Evolutionary conservation across 192 early-diverging fungal genomes (phyloP), one percentile per base, ranked within the genome.

Genomic region (Backusella tarrabulga): DNA sequence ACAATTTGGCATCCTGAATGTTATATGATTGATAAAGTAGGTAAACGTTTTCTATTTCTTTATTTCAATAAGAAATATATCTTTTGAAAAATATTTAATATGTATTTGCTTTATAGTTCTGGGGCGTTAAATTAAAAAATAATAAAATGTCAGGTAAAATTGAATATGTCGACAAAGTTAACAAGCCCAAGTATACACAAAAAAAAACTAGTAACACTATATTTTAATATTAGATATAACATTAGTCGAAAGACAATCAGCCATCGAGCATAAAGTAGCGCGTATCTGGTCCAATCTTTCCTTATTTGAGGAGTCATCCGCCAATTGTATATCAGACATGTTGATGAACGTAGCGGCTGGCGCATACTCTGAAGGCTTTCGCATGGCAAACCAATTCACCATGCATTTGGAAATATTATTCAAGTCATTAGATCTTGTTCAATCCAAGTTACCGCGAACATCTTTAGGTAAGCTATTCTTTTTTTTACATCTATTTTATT

Each of bases 1-100:
- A 21, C 42, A 35, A 67, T 92, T 70, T 97, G 95, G 95, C 95
- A 97, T 79, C 93, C 94, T 12, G 91, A 94, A 75, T 97, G 95
- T 80, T 97, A 97, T 83, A 96, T 95, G 94, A 94, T 97, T 54
- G 92, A 92, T 81, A 94, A 95, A 84, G 88, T 90, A 42, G 17
- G 67, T 63, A 29, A 60, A 23, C n/a, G 9, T 60, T 60, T 60
- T 54, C 17, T 54, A 6, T 54, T 54, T 54, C n/a, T 54, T 54
- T 54, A 21, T 21, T 54, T 60, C 26, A 23, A 29, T 29, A 29
- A 14, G 1, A 21, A 29, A 5, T 4, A 29, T 12, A 29, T 9
- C 7, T 0, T 9, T 54, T n/a, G 8, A n/a, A 54, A 54, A 7
- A 54, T 6, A 32, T 0, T 40, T 11, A 63, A 29, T 29, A 29